Evolutionary conservation across 1,284 basidiomycete species (phyloP).

Genomic region (Tilletia horrida): DNA sequence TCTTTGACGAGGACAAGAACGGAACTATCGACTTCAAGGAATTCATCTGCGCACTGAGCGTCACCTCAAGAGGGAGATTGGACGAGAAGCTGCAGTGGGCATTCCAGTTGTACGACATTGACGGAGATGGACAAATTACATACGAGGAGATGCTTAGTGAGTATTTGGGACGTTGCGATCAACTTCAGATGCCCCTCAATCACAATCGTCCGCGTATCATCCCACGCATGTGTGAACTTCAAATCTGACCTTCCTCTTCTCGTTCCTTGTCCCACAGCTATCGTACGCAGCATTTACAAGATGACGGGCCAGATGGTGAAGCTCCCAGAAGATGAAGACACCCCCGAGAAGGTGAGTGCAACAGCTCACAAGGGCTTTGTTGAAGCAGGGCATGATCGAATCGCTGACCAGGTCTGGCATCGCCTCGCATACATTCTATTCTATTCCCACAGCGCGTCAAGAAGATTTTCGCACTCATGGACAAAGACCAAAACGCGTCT

Average conservation of each 20-base stretch:
- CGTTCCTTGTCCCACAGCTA: slow-evolving; percentile 31
- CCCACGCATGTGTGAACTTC: no score
- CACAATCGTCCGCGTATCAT: no score
- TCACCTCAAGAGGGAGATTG: slow-evolving; percentile 85
- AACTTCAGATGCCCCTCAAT: background rate
- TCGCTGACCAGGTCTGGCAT: background rate
- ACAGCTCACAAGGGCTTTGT: background rate
- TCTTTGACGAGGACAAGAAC: slow-evolving; percentile 55
- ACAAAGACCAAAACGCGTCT: slow-evolving; percentile 53
- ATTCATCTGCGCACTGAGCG: slow-evolving; percentile 94
- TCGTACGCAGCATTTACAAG: slow-evolving; percentile 53
- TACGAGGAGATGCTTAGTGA: slow-evolving; percentile 84
- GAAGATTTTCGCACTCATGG: slow-evolving; percentile 54
- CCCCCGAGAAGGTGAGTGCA: slow-evolving; percentile 81
- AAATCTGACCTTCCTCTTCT: no score
- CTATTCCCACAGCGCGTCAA: slow-evolving; percentile 39
- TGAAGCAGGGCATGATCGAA: background rate
- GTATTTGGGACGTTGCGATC: no score
- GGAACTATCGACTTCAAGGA: slow-evolving; percentile 61
- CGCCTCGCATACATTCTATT: background rate
- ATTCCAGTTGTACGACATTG: slow-evolving; percentile 98
- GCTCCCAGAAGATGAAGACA: slow-evolving; percentile 93
- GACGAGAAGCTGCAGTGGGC: slow-evolving; percentile 99
- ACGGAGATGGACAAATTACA: slow-evolving; percentile 88
- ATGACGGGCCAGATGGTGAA: slow-evolving; percentile 89